Evolutionary conservation across 2,329 filamentous ascomycete species (phyloP), one percentile per base, ranked within the genome.

Genomic region (Phyllachora maydis): DNA sequence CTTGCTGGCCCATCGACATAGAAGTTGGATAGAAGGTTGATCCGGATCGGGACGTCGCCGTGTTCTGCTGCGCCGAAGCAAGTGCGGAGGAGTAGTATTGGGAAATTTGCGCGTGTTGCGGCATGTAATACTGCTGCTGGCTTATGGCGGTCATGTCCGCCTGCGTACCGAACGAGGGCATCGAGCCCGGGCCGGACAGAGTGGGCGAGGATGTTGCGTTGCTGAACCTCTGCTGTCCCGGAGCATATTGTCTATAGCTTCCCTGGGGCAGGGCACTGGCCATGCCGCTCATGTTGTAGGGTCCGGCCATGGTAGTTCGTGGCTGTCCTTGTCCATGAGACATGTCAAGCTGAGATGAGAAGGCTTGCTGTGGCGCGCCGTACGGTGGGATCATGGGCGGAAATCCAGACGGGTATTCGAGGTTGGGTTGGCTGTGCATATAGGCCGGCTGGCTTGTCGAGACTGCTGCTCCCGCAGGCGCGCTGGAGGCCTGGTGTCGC

Each of bases 241-340:
- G 45, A 19, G 40, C 34, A 23, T 51, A 49, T 19, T 49, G 50
- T 6, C 37, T 39, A 33, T 53, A 57, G 5, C 35, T 38, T 13
- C 40, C 29, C 16, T 48, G 45, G 0, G 58, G 57, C 15, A 63
- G 41, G 23, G 52, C 39, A 30, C 43, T 50, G 15, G 42, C 41
- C 46, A 65, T 49, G 10, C 42, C 31, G 11, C 34, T 40, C 56
- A 63, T 59, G 32, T 55, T 57, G 38, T 56, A 64, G 6, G 47
- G 40, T 4, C 46, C 42, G 16, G 38, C 32, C n/a, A n/a, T n/a
- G n/a, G n/a, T n/a, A n/a, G n/a, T n/a, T 19, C 42, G 42, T 12
- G 25, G 27, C 16, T 35, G 32, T 9, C 32, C 40, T 31, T 46
- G 47, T 14, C 32, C 23, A 23, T 42, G 38, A 22, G 40, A 32